Base-by-base conservation (phyloP, 805 yeast species). In the Sugiyamaella chiloensis region DNA sequence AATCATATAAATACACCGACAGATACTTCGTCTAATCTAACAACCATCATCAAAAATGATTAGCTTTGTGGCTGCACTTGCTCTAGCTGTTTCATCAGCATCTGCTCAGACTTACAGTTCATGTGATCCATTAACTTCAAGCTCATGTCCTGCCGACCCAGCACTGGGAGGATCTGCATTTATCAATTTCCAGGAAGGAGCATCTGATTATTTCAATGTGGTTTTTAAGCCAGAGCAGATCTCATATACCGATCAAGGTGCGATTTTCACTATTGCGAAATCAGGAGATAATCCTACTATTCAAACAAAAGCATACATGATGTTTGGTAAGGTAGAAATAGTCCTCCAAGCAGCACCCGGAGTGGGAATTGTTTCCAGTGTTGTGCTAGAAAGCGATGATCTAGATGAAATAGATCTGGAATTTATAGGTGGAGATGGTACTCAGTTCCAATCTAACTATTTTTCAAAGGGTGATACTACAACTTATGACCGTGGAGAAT, bases 401-500 rank as follows among this genome's bases (percentile, higher is more conserved):
- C 71, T 83, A 54, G 97, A 90, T 66, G 97, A 90, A 67, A 80
- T 90, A 40, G 97, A 90, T 67, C 61, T 85, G 42, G 96, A 90
- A 65, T 85, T 93, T 82, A 72, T 85, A 39, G 96, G 96, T 16
- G 81, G 86, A 41, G 95, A 89, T 61, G 71, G 72, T 21, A 73
- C 78, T 35, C 83, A 87, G 62, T 79, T 85, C 57, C 95, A 87
- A 67, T 73, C 89, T 21, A 69, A 68, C 57, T 90, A 67, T 65
- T 89, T 87, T 70, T 79, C 88, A 30, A 85, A 89, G 63, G 96
- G 96, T 51, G 69, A 82, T 60, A 80, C 87, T 2, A 64, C 82
- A 8, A 79, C 91, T 2, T 87, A 83, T 60, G 87, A 86, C 61
- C 76, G 96, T 59, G 96, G 96, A 47, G 80, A 66, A 30, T 84